Conservation (phyloP, 306 rosid genomes). For the Abrus pulchellus region DNA sequence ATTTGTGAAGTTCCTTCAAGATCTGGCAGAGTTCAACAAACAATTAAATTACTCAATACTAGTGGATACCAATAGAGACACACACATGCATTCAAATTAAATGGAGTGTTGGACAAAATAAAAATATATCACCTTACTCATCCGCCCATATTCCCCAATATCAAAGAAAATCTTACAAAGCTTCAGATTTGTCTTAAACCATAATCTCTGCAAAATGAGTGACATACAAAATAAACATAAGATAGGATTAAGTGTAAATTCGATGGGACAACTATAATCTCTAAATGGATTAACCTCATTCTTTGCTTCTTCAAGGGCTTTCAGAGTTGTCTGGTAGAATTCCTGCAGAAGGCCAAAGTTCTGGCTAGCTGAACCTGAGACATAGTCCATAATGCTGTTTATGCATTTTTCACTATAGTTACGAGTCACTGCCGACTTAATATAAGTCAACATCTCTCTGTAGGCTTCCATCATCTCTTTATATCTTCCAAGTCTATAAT, state of each 20-base stretch:
- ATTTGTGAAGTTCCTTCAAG: slow-evolving; percentile 91
- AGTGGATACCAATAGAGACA: slow-evolving; percentile 26
- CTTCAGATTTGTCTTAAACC: slow-evolving; percentile 99
- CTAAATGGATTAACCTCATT: slow-evolving; percentile 73
- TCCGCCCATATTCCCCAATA: slow-evolving; percentile 97
- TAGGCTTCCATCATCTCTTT: slow-evolving; percentile 98
- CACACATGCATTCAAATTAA: slow-evolving; percentile 11
- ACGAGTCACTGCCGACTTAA: slow-evolving; percentile 94
- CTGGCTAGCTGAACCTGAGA: slow-evolving; percentile 98
- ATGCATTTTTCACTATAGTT: slow-evolving; percentile 97
- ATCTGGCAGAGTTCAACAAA: slow-evolving; percentile 63
- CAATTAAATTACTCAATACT: slow-evolving; percentile 32
- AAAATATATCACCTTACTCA: slow-evolving; percentile 78
- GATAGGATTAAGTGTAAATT: slow-evolving; percentile 34
- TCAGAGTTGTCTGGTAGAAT: slow-evolving; percentile 93
- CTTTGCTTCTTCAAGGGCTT: slow-evolving; percentile 98
- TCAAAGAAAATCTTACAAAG: slow-evolving; percentile 99
- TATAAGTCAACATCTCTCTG: slow-evolving; percentile 98
- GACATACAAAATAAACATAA: slow-evolving; percentile 30
- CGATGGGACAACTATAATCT: slow-evolving; percentile 23
- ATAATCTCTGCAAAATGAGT: slow-evolving; percentile 74
- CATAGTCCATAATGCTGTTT: slow-evolving; percentile 97
- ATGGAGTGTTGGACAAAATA: slow-evolving; percentile 10
- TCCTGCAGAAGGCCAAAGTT: slow-evolving; percentile 91
- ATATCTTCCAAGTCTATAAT: slow-evolving; percentile 89